Evolutionary conservation across 2,329 filamentous ascomycete species (phyloP).

Genomic region (Cryphonectria nitschkei): DNA sequence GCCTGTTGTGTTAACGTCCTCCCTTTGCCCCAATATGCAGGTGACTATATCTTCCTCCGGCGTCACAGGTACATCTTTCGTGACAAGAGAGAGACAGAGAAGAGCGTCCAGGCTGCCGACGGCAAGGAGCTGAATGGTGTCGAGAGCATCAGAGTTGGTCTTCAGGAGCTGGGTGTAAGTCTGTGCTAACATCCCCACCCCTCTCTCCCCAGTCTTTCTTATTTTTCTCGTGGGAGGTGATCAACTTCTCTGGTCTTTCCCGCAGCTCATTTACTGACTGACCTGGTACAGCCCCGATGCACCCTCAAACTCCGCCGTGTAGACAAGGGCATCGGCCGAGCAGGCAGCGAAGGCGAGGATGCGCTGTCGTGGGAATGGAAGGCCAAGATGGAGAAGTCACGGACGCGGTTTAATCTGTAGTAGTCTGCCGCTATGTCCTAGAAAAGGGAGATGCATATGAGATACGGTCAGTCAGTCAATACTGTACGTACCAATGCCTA

Average conservation of each 20-base stretch:
- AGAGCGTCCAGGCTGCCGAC: constrained; percentile 79
- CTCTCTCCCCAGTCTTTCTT: too few relatives aligned
- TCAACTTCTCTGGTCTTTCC: background rate
- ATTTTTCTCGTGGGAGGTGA: background rate
- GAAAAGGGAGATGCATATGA: background rate
- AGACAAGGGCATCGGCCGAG: constrained; percentile 80
- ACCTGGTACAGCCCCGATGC: constrained; percentile 44
- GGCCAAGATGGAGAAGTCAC: constrained; percentile 88
- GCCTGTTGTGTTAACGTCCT: background rate
- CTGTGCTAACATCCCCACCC: background rate
- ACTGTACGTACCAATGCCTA: background rate
- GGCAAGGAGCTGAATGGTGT: constrained; percentile 84
- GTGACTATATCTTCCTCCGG: constrained; percentile 73
- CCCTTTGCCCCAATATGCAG: background rate
- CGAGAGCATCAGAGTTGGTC: constrained; percentile 80
- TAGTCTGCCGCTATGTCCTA: background rate
- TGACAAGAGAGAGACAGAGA: constrained; percentile 84
- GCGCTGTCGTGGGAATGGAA: constrained; percentile 97
- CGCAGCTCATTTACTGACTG: background rate
- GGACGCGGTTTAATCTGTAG: constrained; percentile 91
- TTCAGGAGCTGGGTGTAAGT: constrained; percentile 78
- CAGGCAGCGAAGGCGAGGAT: constrained; percentile 69
- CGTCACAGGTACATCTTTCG: constrained; percentile 64
- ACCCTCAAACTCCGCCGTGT: constrained; percentile 83
- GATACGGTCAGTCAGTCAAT: background rate